Percentiles rank a stretch among this genome's conserved stretches.
phyloP scores from a whole-genome alignment of 257 asterid genomes.

The Gentiana dahurica region DNA sequence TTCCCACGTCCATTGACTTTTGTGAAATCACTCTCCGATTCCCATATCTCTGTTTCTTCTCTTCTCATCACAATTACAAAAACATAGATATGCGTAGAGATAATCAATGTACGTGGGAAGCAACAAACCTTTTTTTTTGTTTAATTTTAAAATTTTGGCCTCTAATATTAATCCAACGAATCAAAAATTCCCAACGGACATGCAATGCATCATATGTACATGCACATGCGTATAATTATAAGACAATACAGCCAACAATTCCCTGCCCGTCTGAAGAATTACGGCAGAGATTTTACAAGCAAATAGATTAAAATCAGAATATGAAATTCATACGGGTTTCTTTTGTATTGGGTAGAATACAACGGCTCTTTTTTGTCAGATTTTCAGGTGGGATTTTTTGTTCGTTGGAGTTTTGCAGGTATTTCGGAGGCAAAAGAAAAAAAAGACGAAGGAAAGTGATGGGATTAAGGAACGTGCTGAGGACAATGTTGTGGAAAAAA shows the following conservation, averaged over 20 bases:
- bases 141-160: conserved; percentile 7
- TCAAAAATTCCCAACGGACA: conserved; percentile 36
- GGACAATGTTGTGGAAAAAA: conserved; percentile 15
- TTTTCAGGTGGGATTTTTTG: conserved; percentile 51
- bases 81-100: conserved; percentile 13
- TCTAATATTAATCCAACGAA: conserved; percentile 24
- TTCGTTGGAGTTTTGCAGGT: conserved; percentile 47
- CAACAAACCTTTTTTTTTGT: neutral
- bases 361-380: conserved; percentile 16
- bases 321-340: neutral
- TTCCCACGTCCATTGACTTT: conserved; percentile 38
- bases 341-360: neutral
- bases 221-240: conserved; percentile 3
- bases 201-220: conserved; percentile 12
- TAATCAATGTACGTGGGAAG: neutral
- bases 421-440: conserved; percentile 37
- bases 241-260: conserved; percentile 15
- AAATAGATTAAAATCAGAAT: neutral
- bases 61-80: conserved; percentile 28
- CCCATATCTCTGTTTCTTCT: conserved; percentile 19
- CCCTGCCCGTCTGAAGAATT: conserved; percentile 5
- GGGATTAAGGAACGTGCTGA: conserved; percentile 32
- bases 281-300: neutral
- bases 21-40: conserved; percentile 20
- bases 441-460: conserved; percentile 13